Evolutionary conservation across 2,329 filamentous ascomycete genomes (phyloP), one percentile per base, ranked within the genome.

Genomic region (Chrysoporthe cubensis): DNA sequence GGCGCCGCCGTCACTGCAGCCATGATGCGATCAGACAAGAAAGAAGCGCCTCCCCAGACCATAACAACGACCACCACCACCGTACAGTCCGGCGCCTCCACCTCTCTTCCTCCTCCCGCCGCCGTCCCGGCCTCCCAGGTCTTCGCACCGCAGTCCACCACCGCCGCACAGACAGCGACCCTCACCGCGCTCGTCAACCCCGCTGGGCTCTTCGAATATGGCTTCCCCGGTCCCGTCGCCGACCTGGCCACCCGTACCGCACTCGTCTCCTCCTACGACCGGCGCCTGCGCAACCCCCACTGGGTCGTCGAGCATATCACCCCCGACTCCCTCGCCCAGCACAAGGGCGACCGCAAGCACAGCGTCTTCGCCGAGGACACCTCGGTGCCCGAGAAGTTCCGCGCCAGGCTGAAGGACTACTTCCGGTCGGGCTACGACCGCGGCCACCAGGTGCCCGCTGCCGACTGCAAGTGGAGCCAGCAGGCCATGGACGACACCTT

Each of bases 281-380:
- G 96, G 40, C 90, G 93, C 70, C 91, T 89, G 56, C 89, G 94
- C 76, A 99, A 99, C 81, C 96, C 96, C 42, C 87, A 92, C 78
- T 99, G 95, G 95, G 96, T 94, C 9, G 90, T 91, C 71, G 96
- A 99, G 83, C 96, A 99, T 84, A 97, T 99, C 80, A 99, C 96
- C 0, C 89, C 94, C 1, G 87, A 88, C 46, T 98, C 95, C 0
- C 87, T 99, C 16, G 85, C 90, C 3, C 78, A 84, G 63, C 88
- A 89, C 71, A 89, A 91, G 70, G 96, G 88, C 73, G 94, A 98
- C 81, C 90, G 96, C 75, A 92, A 93, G 78, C 84, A 95, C 85
- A 94, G 90, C 78, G 81, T 81, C 70, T 99, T 99, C 79, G 80
- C 89, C 72, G 95, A 99, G 80, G 96, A 99, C 80, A 78, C 84